A percentile compares a stretch with the other conserved stretches of the same genome.
phyloP scores from a whole-genome alignment of 108 stramenopile genomes.

The Nannochloropsis gaditana region DNA sequence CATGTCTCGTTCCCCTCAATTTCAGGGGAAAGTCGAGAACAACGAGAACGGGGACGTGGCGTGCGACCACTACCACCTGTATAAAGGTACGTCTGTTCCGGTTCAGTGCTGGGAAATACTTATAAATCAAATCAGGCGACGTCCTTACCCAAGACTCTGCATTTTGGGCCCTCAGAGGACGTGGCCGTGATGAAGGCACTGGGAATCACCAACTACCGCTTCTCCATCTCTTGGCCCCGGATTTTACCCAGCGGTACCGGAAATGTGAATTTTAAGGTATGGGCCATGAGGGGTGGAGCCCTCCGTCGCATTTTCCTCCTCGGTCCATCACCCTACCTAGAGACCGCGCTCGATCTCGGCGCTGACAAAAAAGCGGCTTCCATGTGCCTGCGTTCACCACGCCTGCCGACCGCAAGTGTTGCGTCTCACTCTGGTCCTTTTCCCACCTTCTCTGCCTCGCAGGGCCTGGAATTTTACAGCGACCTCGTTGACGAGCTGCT shows the following conservation, averaged over 20 bases:
- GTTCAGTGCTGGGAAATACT: not conserved
- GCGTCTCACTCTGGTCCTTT: not conserved
- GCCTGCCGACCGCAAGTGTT: not conserved
- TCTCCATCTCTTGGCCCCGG: slow-evolving; percentile 82
- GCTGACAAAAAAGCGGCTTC: not conserved
- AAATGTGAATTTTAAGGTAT: slow-evolving; percentile 64
- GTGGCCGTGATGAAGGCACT: slow-evolving; percentile 66
- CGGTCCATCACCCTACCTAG: not conserved
- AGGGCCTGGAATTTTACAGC: slow-evolving; percentile 70
- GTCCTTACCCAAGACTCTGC: not conserved
- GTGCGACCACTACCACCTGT: slow-evolving; percentile 76
- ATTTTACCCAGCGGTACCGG: slow-evolving; percentile 71
- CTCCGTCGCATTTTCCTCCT: not conserved
- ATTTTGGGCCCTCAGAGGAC: slow-evolving; percentile 56
- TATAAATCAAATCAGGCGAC: not conserved
- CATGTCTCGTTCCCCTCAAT: not conserved
- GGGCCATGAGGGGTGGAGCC: slow-evolving; percentile 31
- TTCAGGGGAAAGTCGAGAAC: slow-evolving; percentile 51
- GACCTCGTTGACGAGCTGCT: slow-evolving; percentile 66
- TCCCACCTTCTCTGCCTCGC: not conserved
- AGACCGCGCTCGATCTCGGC: not conserved
- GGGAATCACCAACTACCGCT: slow-evolving; percentile 77
- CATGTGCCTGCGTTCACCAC: not conserved
- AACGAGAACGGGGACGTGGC: slow-evolving; percentile 70
- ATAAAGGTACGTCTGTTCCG: not conserved